phyloP scores from a whole-genome alignment of 495 filamentous ascomycete genomes.

The Lasiosphaeria hispida region DNA sequence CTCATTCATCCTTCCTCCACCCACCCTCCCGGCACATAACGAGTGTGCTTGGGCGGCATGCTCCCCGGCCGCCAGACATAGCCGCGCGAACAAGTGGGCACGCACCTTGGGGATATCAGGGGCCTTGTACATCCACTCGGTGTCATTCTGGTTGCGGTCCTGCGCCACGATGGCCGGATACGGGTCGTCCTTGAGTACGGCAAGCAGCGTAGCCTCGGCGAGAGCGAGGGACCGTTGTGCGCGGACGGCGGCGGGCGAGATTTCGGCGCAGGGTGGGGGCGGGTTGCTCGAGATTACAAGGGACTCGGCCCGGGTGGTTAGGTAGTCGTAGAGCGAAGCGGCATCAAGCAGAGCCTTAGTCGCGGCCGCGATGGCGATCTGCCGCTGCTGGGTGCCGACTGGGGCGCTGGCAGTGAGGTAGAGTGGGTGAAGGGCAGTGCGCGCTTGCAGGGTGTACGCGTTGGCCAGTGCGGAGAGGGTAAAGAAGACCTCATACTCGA shows the following conservation, averaged over 20 bases:
- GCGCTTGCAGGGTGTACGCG: slow-evolving; percentile 67
- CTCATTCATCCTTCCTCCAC: slow-evolving; percentile 52
- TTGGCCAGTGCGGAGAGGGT: slow-evolving; percentile 72
- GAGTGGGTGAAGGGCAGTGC: slow-evolving; percentile 51
- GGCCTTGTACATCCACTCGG: slow-evolving; percentile 88
- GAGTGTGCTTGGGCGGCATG: slow-evolving; percentile 62
- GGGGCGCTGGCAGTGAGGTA: slow-evolving; percentile 54
- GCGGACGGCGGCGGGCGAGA: slow-evolving; percentile 61
- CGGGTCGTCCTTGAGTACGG: slow-evolving; percentile 89
- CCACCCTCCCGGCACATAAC: slow-evolving; percentile 39
- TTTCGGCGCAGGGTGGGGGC: slow-evolving; percentile 52
- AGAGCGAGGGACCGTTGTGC: slow-evolving; percentile 73
- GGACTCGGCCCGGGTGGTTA: slow-evolving; percentile 48
- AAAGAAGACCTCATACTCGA: slow-evolving; percentile 83
- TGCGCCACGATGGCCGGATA: slow-evolving; percentile 78
- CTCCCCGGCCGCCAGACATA: slow-evolving; percentile 77
- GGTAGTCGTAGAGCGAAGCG: slow-evolving; percentile 70
- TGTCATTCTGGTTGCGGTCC: slow-evolving; percentile 72
- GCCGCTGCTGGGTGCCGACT: slow-evolving; percentile 63
- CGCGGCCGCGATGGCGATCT: slow-evolving; percentile 66
- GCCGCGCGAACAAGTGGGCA: slow-evolving; percentile 77
- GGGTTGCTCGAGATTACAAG: slow-evolving; percentile 15
- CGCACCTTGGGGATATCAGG: slow-evolving; percentile 85
- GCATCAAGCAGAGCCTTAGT: slow-evolving; percentile 76
- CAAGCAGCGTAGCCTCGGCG: slow-evolving; percentile 84